Evolutionary conservation across 768 basidiomycete genomes (phyloP).

Genomic region (Harrya chromipes): DNA sequence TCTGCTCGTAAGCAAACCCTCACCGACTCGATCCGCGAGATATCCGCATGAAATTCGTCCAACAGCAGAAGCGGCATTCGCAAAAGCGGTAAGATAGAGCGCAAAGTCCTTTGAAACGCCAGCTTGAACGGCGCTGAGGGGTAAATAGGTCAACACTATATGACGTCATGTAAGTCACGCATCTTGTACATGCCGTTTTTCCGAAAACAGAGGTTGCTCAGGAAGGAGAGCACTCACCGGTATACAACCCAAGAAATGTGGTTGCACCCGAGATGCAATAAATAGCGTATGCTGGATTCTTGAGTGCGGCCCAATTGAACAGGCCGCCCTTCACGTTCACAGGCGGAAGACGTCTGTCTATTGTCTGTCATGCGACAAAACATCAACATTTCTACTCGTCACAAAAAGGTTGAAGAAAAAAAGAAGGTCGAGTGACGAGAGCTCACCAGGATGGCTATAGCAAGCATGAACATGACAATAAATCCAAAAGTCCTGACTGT

Average conservation of each 20-base stretch:
- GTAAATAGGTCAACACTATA: slow-evolving; percentile 65
- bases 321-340: slow-evolving; percentile 53
- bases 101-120: slow-evolving; percentile 50
- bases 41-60: slow-evolving; percentile 57
- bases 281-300: slow-evolving; percentile 43
- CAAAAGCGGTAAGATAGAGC: slow-evolving; percentile 65
- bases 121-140: slow-evolving; percentile 48
- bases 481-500: slow-evolving; percentile 71
- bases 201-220: not conserved
- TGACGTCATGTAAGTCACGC: not conserved
- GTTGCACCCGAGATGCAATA: slow-evolving; percentile 58
- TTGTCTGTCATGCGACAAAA: slow-evolving; percentile 12
- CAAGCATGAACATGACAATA: slow-evolving; percentile 51
- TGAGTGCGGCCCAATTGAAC: slow-evolving; percentile 52
- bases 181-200: not conserved
- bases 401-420: not conserved
- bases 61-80: slow-evolving; percentile 61
- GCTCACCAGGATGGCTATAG: slow-evolving; percentile 51
- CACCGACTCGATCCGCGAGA: slow-evolving; percentile 54
- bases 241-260: slow-evolving; percentile 68
- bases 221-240: slow-evolving; percentile 36
- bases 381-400: not conserved
- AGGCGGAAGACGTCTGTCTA: slow-evolving; percentile 53
- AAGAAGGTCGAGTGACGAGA: not conserved
- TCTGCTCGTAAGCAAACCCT: not conserved